phyloP scores from a whole-genome alignment of 2,329 filamentous ascomycete species.

The Macrophomina phaseolina region DNA sequence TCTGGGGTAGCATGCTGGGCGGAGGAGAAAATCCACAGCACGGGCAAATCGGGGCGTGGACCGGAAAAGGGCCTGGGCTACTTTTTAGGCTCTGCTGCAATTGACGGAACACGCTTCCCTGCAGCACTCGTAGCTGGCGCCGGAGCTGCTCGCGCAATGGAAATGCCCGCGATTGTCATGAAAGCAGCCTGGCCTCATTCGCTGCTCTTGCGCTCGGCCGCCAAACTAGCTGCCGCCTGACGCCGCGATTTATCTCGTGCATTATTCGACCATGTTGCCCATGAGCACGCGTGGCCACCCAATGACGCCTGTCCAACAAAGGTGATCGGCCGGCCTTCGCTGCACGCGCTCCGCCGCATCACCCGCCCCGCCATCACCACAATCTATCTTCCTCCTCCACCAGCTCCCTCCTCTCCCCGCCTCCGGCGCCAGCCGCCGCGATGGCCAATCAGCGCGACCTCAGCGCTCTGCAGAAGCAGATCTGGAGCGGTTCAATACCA shows the following conservation, averaged over 20 bases:
- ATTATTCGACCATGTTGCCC: background rate
- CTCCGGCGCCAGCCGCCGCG: slow-evolving; percentile 29
- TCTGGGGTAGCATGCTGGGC: slow-evolving; percentile 8
- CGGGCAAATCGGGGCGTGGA: slow-evolving; percentile 12
- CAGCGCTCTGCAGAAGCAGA: slow-evolving; percentile 51
- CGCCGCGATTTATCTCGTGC: background rate
- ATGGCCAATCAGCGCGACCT: slow-evolving; percentile 39
- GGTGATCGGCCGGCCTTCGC: slow-evolving; percentile 15
- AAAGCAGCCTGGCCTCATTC: background rate
- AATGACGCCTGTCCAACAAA: background rate
- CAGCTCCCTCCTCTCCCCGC: slow-evolving; percentile 19
- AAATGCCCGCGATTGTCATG: background rate
- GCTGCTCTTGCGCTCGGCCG: background rate
- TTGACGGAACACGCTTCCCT: slow-evolving; percentile 2
- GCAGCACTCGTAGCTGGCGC: background rate
- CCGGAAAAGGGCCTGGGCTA: slow-evolving; percentile 4
- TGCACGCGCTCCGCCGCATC: slow-evolving; percentile 14
- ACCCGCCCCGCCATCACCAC: background rate
- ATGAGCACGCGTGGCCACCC: background rate
- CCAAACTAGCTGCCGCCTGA: background rate
- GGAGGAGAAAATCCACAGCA: background rate
- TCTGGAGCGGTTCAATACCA: slow-evolving; percentile 66
- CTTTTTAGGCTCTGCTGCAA: background rate
- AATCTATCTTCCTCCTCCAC: background rate
- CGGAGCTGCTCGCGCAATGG: background rate